These are phyloP conservation scores for Dothiorella sarmentorum DNA, from an alignment of 2,329 filamentous ascomycete species.

Conservation along the genomic window DNA sequence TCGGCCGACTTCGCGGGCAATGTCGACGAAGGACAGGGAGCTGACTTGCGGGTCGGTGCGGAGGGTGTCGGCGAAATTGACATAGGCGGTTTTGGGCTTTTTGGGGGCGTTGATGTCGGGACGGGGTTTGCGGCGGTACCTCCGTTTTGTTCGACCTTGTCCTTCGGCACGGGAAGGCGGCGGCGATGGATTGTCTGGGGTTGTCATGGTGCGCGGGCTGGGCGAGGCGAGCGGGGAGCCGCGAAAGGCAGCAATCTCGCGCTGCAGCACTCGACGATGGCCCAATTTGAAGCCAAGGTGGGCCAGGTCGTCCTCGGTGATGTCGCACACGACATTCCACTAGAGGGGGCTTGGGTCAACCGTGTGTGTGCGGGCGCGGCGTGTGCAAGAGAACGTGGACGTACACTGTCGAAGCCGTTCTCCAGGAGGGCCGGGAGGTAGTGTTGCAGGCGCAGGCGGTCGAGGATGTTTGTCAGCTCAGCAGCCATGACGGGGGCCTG, in stretches of 20 bases:
- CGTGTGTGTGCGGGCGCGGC: neutral
- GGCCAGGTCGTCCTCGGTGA: slow-evolving; percentile 39
- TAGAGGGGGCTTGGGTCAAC: slow-evolving; percentile 9
- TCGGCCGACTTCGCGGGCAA: slow-evolving; percentile 37
- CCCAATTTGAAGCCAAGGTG: slow-evolving; percentile 39
- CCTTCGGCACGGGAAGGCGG: slow-evolving; percentile 26
- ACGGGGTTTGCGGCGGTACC: slow-evolving; percentile 37
- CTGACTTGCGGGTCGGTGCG: slow-evolving; percentile 35
- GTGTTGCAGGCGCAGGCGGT: slow-evolving; percentile 29
- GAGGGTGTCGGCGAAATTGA: slow-evolving; percentile 41
- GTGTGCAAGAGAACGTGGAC: too few relatives aligned
- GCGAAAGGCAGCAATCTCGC: slow-evolving; percentile 38
- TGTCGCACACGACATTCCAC: slow-evolving; percentile 40
- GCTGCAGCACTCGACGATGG: slow-evolving; percentile 37
- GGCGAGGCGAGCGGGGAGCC: slow-evolving; percentile 28
- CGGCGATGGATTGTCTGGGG: slow-evolving; percentile 19
- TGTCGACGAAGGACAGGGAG: slow-evolving; percentile 37
- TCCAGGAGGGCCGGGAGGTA: slow-evolving; percentile 30
- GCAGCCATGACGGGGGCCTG: neutral
- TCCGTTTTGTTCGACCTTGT: slow-evolving; percentile 33
- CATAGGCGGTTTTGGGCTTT: slow-evolving; percentile 41
- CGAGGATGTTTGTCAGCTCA: slow-evolving; percentile 29
- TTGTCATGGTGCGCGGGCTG: neutral
- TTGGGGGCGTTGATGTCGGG: slow-evolving; percentile 38
- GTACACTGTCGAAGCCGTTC: slow-evolving; percentile 33